A percentile compares a stretch with the other conserved stretches of the same genome.
These are phyloP conservation scores for Porogramme epimiltina DNA, from an alignment of 1,284 basidiomycete genomes.

Conservation along the genomic window DNA sequence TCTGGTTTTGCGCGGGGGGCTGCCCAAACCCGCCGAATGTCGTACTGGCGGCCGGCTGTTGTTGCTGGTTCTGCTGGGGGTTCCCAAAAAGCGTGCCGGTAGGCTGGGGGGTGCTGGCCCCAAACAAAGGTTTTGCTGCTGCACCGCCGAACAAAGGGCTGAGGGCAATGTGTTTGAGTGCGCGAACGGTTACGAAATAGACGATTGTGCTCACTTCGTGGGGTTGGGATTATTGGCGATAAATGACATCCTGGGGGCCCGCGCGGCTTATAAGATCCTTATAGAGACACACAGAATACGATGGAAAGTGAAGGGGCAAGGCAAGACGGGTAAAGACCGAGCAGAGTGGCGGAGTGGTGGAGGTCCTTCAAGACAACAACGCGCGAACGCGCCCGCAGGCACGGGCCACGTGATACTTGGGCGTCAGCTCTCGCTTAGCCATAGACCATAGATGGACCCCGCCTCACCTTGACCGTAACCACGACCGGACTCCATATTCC, in stretches of 20 bases:
- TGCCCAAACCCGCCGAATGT: constrained; percentile 34
- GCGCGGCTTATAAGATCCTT: too few relatives aligned
- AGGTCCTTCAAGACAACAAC: background rate
- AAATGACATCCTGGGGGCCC: background rate
- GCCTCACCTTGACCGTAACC: too few relatives aligned
- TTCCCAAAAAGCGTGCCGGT: constrained; percentile 26
- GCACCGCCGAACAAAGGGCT: constrained; percentile 42
- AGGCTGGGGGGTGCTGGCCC: constrained; percentile 27
- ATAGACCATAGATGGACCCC: too few relatives aligned
- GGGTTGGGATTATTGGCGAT: constrained; percentile 1
- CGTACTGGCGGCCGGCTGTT: constrained; percentile 18
- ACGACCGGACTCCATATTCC: too few relatives aligned
- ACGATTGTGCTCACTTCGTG: constrained; percentile 1
- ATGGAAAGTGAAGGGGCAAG: too few relatives aligned
- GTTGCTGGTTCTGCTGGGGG: constrained; percentile 21
- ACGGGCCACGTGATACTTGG: too few relatives aligned
- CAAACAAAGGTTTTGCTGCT: constrained; percentile 34
- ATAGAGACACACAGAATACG: background rate
- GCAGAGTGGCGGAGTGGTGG: background rate
- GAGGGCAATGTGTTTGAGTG: background rate
- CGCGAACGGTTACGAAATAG: background rate
- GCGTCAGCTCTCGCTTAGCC: too few relatives aligned
- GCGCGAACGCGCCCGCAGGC: background rate
- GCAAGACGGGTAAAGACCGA: background rate
- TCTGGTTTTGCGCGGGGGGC: constrained; percentile 19